A percentile compares a stretch with the other conserved stretches of the same genome.
phyloP scores from a whole-genome alignment of 441 rosid genomes.

The Gossypium davidsonii region DNA sequence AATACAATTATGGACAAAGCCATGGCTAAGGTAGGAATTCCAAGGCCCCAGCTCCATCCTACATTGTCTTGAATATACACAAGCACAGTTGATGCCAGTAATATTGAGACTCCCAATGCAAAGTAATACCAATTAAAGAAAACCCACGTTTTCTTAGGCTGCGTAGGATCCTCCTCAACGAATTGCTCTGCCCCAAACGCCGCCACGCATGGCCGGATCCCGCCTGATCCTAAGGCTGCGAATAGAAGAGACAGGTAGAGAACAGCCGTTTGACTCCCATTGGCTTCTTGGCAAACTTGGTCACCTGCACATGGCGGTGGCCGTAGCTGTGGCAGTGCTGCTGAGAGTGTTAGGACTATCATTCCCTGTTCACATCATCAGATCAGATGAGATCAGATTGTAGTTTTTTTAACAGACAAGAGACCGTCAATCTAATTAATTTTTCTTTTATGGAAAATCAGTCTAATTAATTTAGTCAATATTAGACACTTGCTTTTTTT shows the following conservation, averaged over 20 bases:
- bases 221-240: constrained; percentile 58
- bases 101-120: constrained; percentile 48
- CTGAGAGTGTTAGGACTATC: constrained; percentile 45
- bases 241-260: constrained; percentile 43
- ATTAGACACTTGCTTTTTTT: neutral
- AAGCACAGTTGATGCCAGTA: constrained; percentile 50
- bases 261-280: constrained; percentile 34
- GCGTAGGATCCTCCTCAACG: constrained; percentile 47
- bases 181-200: constrained; percentile 74
- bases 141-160: constrained; percentile 44
- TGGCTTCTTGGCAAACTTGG: constrained; percentile 40
- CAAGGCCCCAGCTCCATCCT: constrained; percentile 77
- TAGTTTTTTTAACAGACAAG: neutral
- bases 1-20: constrained; percentile 37
- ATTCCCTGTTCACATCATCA: constrained; percentile 20
- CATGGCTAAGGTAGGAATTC: constrained; percentile 57
- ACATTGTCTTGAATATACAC: constrained; percentile 60
- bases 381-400: neutral
- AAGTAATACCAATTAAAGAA: constrained; percentile 74
- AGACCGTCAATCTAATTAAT: too few species aligned
- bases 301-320: constrained; percentile 52
- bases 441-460: too few species aligned
- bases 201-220: constrained; percentile 71
- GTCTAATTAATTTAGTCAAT: too few species aligned
- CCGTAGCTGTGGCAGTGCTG: constrained; percentile 43